Evolutionary conservation across 1,139 yeast species (phyloP).

Genomic region (Debaryomyces fabryi): DNA sequence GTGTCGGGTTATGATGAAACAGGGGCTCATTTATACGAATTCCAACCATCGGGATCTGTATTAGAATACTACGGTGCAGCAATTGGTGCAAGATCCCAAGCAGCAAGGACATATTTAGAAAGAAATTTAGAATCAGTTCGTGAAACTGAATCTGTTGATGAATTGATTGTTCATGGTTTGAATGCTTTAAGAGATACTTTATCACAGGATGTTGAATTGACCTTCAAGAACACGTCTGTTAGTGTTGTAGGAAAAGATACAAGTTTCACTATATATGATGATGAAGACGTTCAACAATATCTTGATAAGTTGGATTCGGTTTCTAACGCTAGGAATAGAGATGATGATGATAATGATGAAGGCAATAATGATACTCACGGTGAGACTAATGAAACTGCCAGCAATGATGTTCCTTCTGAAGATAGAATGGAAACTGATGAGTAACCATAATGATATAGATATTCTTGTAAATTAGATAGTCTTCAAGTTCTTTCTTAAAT

Average conservation of each 20-base stretch:
- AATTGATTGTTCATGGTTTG: constrained; percentile 83
- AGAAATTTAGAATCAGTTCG: constrained; percentile 74
- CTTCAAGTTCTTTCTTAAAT: background rate
- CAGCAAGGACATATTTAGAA: constrained; percentile 94
- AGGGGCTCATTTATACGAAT: constrained; percentile 93
- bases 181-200: constrained; percentile 92
- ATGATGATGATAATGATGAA: constrained; percentile 41
- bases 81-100: constrained; percentile 95
- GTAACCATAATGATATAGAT: constrained; percentile 15
- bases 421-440: constrained; percentile 63
- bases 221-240: constrained; percentile 80
- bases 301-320: constrained; percentile 67
- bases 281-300: constrained; percentile 83
- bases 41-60: constrained; percentile 93
- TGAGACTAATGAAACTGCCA: constrained; percentile 19
- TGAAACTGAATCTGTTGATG: constrained; percentile 61
- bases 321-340: constrained; percentile 52
- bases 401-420: constrained; percentile 22
- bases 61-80: constrained; percentile 93
- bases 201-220: constrained; percentile 91
- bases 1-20: constrained; percentile 92
- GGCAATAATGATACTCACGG: constrained; percentile 19
- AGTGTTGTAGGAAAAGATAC: constrained; percentile 86
- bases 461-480: constrained; percentile 9
- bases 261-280: constrained; percentile 77